Evolutionary conservation across 257 asterid genomes (phyloP), one percentile per base, ranked within the genome.

Genomic region (Forsythia viridissima): DNA sequence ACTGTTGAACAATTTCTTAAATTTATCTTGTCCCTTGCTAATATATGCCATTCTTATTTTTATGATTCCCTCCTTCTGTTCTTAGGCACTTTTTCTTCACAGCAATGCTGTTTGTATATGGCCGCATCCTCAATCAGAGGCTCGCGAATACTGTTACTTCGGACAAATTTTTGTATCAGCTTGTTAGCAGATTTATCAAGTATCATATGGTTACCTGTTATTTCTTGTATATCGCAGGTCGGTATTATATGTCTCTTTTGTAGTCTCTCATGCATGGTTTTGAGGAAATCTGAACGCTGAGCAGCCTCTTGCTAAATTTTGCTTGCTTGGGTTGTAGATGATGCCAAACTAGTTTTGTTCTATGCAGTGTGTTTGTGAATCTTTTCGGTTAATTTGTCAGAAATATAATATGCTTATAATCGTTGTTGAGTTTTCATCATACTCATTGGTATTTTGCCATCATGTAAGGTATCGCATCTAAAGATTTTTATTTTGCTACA

Each of bases 61-160:
- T 71, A 11, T 40, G 40, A 21, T 40, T 61, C 57, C n/a, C 11
- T 65, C 75, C 70, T 41, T 76, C 51, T 6, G 37, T 66, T 81
- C 73, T 75, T 90, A 95, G 99, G 99, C 96, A 95, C 88, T 93
- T 93, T 73, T 95, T 93, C 97, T 95, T 93, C 89, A 95, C 97
- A 24, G 94, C 94, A 66, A 90, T 95, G 99, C 88, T 93, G 6
- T 93, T 86, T 86, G 97, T 95, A 8, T 95, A 95, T 61, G 99
- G 97, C 43, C 97, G 99, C 37, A 86, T 93, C 82, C 97, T 95
- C 79, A 93, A 89, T 80, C 99, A 93, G 82, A 87, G 94, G 84
- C 97, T 95, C 59, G 97, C 88, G 87, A 95, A 93, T 84, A 92
- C 98, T 37, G 97, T 93, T 67, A 86, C 87, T 21, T 82, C 87